Evolutionary conservation across 176 grass and related monocot genomes (phyloP), one percentile per base, ranked within the genome.

Genomic region (Pharus latifolius): DNA sequence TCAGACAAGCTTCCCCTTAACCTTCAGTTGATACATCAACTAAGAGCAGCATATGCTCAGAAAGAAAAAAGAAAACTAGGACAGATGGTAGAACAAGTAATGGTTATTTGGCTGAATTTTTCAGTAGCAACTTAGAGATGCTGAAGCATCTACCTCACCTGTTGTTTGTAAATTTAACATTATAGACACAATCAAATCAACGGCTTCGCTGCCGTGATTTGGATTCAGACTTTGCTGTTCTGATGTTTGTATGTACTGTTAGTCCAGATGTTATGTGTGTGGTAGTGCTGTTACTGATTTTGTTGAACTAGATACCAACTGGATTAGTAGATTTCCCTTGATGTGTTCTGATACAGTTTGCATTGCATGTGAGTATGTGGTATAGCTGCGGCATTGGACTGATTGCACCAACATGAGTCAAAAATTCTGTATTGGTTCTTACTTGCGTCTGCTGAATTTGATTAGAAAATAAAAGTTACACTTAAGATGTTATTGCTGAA

Each of bases 121-220:
- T 63, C 14, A 33, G 11, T 34, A n/a, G 19, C 4, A 41, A 7
- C 10, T 7, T 28, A 19, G 47, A 48, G 28, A 26, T 48, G 8
- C 35, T 9, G 8, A 5, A 38, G 35, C 9, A 38, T 38, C 35
- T 38, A 9, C 35, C 35, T 38, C 35, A 38, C 9, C 35, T 38
- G 47, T 54, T 75, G 19, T 50, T 52, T 81, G 60, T 73, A 74
- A n/a, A 58, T 81, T 60, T 67, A 23, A 50, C 33, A 54, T 65
- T 28, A 61, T 35, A 67, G 61, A 51, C 34, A 59, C 53, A 17
- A 19, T 55, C 59, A 78, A 60, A 27, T 22, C 14, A 9, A 53
- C 2, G 34, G 50, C 47, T 67, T 52, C 38, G 56, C 16, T 68
- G 19, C 15, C 12, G 16, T 10, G 32, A 55, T 30, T 31, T 44